Evolutionary conservation across 768 basidiomycete species (phyloP), one percentile per base, ranked within the genome.

Genomic region (Ramaria sp.): DNA sequence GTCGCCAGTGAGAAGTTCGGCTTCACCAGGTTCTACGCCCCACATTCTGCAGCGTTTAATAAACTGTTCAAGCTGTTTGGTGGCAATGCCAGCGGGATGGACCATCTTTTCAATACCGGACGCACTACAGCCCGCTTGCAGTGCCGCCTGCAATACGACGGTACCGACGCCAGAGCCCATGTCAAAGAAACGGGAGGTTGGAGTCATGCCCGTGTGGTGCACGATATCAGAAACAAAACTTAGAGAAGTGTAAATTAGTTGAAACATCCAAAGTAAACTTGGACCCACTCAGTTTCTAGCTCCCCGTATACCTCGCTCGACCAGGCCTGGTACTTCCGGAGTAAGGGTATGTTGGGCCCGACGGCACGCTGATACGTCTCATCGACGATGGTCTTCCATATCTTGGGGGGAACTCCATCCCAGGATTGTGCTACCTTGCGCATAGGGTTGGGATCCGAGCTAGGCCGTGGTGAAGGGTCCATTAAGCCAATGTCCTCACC

Each of bases 281-380:
- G 68, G 62, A 66, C 66, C 63, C 63, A 77, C 59, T 77, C 78
- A 2, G 88, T 90, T 81, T 86, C 85, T 51, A 93, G 79, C 66
- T 96, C 94, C 59, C 88, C 95, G 64, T 92, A 97, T 27, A 88
- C 89, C 53, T 85, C 84, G 64, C 84, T 85, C 54, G 88, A 83
- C 73, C 94, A 84, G 31, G 89, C 82, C 63, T 82, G 79, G 68
- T 97, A 94, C 62, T 84, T 80, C 64, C 79, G 84, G 54, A 98
- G 76, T 57, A 77, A 79, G 53, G 81, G 80, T n/a, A 93, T 81
- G 63, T 88, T 82, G 0, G 96, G 96, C 5, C 94, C 94, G 1
- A 97, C 93, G 17, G 83, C 82, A 27, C 96, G 82, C 65, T 97
- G 91, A 65, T 99, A 98, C 38, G 85, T 88, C 73, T 97, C 92